Conservation (phyloP, 169 alveolate species). For the Plasmodium knowlesi region DNA sequence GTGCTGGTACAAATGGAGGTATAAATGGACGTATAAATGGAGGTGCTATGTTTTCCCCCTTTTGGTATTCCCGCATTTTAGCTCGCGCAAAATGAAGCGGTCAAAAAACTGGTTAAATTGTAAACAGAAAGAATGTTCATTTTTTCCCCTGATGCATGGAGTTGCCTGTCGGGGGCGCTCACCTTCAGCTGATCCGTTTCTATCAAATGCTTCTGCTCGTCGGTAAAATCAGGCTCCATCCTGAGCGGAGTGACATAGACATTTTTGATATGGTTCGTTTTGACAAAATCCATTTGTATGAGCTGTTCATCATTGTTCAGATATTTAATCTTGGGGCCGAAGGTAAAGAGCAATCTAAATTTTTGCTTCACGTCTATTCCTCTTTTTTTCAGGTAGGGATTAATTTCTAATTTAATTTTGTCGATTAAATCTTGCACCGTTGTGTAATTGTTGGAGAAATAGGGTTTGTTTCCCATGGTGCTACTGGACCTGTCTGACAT, state of each 20-base stretch:
- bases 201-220: slow-evolving; percentile 77
- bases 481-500: slow-evolving; percentile 56
- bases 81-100: background rate
- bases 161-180: background rate
- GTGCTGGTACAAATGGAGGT: background rate
- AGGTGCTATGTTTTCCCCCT: background rate
- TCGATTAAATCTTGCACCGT: slow-evolving; percentile 74
- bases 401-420: slow-evolving; percentile 73
- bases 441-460: slow-evolving; percentile 37
- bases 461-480: slow-evolving; percentile 26
- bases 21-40: too few relatives aligned
- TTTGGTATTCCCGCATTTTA: background rate
- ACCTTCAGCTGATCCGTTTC: slow-evolving; percentile 47
- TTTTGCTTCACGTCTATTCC: slow-evolving; percentile 67
- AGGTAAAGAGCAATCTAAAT: slow-evolving; percentile 45
- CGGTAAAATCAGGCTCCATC: slow-evolving; percentile 84
- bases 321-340: slow-evolving; percentile 65
- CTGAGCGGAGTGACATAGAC: slow-evolving; percentile 82
- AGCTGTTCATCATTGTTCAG: slow-evolving; percentile 36
- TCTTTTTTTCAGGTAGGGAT: slow-evolving; percentile 72
- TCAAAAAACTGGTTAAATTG: background rate
- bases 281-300: slow-evolving; percentile 56
- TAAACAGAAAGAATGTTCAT: background rate
- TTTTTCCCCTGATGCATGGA: background rate
- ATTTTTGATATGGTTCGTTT: slow-evolving; percentile 73